Evolutionary conservation across 2,329 filamentous ascomycete genomes (phyloP), one percentile per base, ranked within the genome.

Genomic region (Cytospora piceae): DNA sequence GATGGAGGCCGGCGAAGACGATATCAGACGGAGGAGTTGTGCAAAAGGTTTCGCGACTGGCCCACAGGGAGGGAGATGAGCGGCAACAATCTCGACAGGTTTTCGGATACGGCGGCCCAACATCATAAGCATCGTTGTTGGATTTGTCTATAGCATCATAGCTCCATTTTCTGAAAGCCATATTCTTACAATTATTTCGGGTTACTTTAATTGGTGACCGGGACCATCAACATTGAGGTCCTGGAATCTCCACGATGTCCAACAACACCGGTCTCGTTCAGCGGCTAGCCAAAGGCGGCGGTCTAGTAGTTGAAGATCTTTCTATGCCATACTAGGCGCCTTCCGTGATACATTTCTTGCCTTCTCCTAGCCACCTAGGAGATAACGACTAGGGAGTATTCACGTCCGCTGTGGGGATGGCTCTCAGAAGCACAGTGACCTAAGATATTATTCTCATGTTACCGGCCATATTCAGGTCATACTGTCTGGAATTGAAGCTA

Each of bases 141-240:
- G 67, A 66, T 69, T 69, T 69, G 67, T 69, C 68, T 69, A 70
- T 68, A 69, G 64, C 65, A 70, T 64, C 62, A 68, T 39, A 66
- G 66, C 66, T 66, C 58, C 51, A 61, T 34, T 67, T 66, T 57
- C 55, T 60, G 61, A 67, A 66, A 66, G 32, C 61, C 63, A 69
- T 67, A 56, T 67, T 52, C 62, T 58, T 55, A 37, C 22, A 63
- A 51, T 57, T 37, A 49, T 49, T 22, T 24, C 11, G n/a, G 46
- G n/a, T 49, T 24, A 11, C n/a, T 49, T 9, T 24, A 12, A 49
- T 1, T 49, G 46, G 46, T 49, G 46, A 49, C 46, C 46, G n/a
- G n/a, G 11, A 24, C 46, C 46, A 49, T n/a, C 8, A 49, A 12
- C n/a, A 14, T 24, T 22, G 46, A 49, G 46, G 9, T 24, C n/a